Percentiles rank a stretch among this genome's conserved stretches.
These are phyloP conservation scores for Penicillium hesseltinei DNA, from an alignment of 2,329 filamentous ascomycete genomes.

Conservation along the genomic window DNA sequence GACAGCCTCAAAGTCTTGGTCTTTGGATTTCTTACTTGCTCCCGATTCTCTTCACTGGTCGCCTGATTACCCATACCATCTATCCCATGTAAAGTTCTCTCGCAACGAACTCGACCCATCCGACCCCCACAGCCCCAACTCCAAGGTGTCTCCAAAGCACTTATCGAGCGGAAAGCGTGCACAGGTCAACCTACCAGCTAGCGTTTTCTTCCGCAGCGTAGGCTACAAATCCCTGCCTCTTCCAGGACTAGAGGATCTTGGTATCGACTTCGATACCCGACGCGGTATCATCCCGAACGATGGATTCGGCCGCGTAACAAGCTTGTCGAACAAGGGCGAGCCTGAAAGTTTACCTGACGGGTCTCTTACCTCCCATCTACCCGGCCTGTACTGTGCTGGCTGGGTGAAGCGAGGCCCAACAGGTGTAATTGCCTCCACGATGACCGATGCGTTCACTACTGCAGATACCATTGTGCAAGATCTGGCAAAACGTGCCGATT, in stretches of 20 bases:
- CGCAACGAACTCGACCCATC: slow-evolving; percentile 52
- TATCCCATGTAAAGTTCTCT: slow-evolving; percentile 67
- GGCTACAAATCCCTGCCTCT: slow-evolving; percentile 84
- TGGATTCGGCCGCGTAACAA: slow-evolving; percentile 68
- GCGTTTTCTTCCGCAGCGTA: slow-evolving; percentile 85
- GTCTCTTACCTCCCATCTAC: slow-evolving; percentile 52
- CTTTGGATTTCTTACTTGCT: slow-evolving; percentile 79
- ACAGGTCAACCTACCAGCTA: slow-evolving; percentile 57
- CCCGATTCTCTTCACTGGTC: slow-evolving; percentile 66
- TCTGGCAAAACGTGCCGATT: slow-evolving; percentile 51
- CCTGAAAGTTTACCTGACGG: slow-evolving; percentile 30
- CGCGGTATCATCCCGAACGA: slow-evolving; percentile 82
- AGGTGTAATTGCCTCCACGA: slow-evolving; percentile 92
- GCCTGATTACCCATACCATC: slow-evolving; percentile 43
- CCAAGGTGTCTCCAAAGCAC: slow-evolving; percentile 48
- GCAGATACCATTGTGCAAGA: slow-evolving; percentile 81
- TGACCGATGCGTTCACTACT: slow-evolving; percentile 90
- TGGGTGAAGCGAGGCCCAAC: slow-evolving; percentile 97
- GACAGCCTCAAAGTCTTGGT: slow-evolving; percentile 68
- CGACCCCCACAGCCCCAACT: slow-evolving; percentile 51
- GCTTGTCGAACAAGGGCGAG: slow-evolving; percentile 28
- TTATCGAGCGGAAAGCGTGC: slow-evolving; percentile 50
- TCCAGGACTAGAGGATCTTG: slow-evolving; percentile 68
- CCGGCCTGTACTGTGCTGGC: slow-evolving; percentile 85
- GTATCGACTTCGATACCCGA: slow-evolving; percentile 72